Base-by-base conservation (phyloP, 1,284 basidiomycete genomes). In the Phylloboletellus chloephorus region DNA sequence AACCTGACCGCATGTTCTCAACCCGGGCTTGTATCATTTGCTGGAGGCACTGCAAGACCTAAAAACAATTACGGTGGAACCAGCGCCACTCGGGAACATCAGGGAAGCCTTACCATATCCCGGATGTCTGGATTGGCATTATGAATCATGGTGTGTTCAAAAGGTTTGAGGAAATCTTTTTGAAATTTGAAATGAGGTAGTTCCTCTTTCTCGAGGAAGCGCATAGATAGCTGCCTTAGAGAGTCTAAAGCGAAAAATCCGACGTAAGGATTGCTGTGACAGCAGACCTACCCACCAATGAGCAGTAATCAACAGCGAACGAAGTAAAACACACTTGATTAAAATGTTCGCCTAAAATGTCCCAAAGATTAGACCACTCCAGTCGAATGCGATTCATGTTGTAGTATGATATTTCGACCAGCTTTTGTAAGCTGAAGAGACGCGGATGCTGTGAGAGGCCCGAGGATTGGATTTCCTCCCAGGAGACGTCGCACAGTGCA, bases 361-460 rank as follows among this genome's bases (percentile, higher is more conserved):
- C 82, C 97, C 97, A 99, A 50, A 99, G 77, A 65, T 92, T 88
- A 3, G 91, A 94, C 96, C 96, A 99, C 63, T 99, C 96, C 44
- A 99, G 71, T 64, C 96, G 89, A 61, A 99, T 99, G 45, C 96
- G 87, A 47, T 76, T 85, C 96, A 99, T 99, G 68, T 99, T 99
- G 71, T 99, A 99, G 67, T 99, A 99, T 16, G 93, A 96, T 51
- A 99, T 99, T 63, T 99, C 96, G 34, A 99, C 96, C 32, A 99
- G 73, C 68, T 98, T 99, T 64, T 98, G 96, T 49, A 99, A 69
- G 64, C 94, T 97, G 73, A 99, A 99, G 45, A 98, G 73, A 33
- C 96, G 81, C 2, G 96, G 96, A 56, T 91, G 86, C 51, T 92
- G 85, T 6, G 92, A 94, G 29, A 93, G 68, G 16, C 94, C 93